Conservation (phyloP, 1,139 yeast species). For the Blastobotrys persicus region DNA sequence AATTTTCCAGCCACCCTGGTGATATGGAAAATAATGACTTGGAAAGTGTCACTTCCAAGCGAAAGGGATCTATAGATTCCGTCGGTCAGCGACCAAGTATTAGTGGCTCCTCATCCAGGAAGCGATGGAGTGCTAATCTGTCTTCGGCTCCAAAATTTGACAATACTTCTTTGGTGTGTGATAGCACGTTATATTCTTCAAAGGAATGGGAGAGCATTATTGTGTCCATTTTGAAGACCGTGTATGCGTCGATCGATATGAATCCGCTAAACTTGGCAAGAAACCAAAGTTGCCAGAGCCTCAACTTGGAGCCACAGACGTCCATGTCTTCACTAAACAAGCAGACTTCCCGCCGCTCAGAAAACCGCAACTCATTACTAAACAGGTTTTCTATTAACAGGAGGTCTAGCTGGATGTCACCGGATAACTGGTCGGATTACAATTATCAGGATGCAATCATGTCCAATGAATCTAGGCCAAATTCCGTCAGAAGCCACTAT, state of each 20-base stretch:
- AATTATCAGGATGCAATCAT: conserved; percentile 27
- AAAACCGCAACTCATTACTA: conserved; percentile 17
- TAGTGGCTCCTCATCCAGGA: conserved; percentile 13
- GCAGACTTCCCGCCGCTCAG: neutral
- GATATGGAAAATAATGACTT: conserved; percentile 7
- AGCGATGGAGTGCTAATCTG: conserved; percentile 24
- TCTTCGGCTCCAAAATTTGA: conserved; percentile 19
- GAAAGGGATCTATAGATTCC: conserved; percentile 19
- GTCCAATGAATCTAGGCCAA: conserved; percentile 5
- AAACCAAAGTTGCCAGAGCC: conserved; percentile 12
- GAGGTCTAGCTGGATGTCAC: conserved; percentile 27
- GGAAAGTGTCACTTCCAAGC: conserved; percentile 11
- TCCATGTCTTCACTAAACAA: conserved; percentile 11
- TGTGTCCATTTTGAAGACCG: conserved; percentile 26
- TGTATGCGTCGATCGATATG: conserved; percentile 32
- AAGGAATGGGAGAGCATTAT: conserved; percentile 33
- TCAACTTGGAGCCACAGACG: conserved; percentile 25
- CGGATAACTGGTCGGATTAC: conserved; percentile 28
- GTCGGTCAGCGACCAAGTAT: conserved; percentile 4
- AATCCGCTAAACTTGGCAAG: conserved; percentile 30
- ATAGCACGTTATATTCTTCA: conserved; percentile 18
- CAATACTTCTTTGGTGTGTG: conserved; percentile 24
- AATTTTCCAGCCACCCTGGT: neutral
- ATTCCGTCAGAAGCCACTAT: conserved; percentile 6
- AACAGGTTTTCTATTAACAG: conserved; percentile 22